These are phyloP conservation scores for Aphanomyces cochlioides DNA, from an alignment of 352 stramenopile genomes.

Conservation along the genomic window DNA sequence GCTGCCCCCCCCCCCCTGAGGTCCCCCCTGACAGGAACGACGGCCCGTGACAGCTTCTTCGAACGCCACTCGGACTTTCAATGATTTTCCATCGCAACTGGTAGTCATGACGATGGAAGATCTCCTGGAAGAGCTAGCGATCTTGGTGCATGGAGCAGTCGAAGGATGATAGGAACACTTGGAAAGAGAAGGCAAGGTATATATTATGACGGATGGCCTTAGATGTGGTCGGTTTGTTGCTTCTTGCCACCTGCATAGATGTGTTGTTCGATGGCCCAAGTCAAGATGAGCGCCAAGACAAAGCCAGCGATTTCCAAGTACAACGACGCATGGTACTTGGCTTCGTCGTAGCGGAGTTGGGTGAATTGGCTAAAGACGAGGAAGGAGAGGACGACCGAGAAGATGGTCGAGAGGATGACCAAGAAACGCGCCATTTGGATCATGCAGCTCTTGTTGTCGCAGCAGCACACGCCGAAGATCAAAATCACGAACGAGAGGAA, in stretches of 20 bases:
- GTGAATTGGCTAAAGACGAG: conserved; percentile 17
- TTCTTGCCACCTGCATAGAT: conserved; percentile 7
- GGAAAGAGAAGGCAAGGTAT: background rate
- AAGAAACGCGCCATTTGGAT: conserved; percentile 19
- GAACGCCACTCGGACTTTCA: no score
- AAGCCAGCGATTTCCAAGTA: conserved; percentile 18
- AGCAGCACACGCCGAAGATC: conserved; percentile 13
- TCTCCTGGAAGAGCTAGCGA: background rate
- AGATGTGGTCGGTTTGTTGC: background rate
- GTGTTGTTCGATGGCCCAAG: conserved; percentile 16
- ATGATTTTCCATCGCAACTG: no score
- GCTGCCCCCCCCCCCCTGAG: no score
- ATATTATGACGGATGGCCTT: background rate
- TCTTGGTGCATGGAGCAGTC: background rate
- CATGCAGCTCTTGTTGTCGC: conserved; percentile 23
- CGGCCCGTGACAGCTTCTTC: no score
- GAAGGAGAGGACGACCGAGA: conserved; percentile 15
- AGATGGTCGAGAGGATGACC: background rate
- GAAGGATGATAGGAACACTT: background rate
- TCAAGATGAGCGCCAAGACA: background rate
- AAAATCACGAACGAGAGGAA: conserved; percentile 20
- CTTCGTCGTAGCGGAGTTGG: conserved; percentile 7
- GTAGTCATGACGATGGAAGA: no score
- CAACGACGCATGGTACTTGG: background rate
- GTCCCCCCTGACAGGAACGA: no score